Evolutionary conservation across 352 stramenopile genomes (phyloP), one percentile per base, ranked within the genome.

Genomic region (Halophytophthora batemanensis): DNA sequence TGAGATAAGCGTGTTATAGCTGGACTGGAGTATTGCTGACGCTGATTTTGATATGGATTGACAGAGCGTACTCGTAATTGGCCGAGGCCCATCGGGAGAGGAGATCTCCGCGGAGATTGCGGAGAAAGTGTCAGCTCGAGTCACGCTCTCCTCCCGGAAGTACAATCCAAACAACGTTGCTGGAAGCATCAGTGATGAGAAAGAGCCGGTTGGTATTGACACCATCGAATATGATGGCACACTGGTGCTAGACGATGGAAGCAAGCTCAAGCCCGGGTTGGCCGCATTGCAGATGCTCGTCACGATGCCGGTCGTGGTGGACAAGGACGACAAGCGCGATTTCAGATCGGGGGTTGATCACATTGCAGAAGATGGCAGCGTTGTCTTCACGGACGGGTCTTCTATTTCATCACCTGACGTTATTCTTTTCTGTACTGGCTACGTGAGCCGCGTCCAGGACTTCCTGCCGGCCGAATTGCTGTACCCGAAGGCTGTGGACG

Each of bases 391-490:
- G 10, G 71, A 86, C 38, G 61, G 56, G 5, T 61, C 66, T 4
- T 63, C 45, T 17, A 52, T 76, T 15, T 45, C 47, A 6, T 29
- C 71, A 1, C 66, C 66, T 11, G 71, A 86, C 25, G 74, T 76
- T 45, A 48, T 86, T 38, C 81, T 86, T 47, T 73, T 66, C 54
- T 80, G 69, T 61, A 86, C 74, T 4, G 74, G 74, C 12, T 86
- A 82, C 45, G 44, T 61, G 25, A 82, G 82, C 41, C 50, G 62
- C 0, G 66, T 79, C 33, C 63, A 56, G 36, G 45, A 64, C 23
- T 45, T 85, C 19, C 22, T 68, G 1, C 74, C 70, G 3, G 3
- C 37, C 12, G 46, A 48, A 2, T 51, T 78, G 15, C 48, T 82
- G 34, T 85, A 77, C 31, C 64, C 61, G 13, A 56, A 36, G 19